Evolutionary conservation across 805 yeast genomes (phyloP).

Genomic region (Zygotorulaspora danielsina): DNA sequence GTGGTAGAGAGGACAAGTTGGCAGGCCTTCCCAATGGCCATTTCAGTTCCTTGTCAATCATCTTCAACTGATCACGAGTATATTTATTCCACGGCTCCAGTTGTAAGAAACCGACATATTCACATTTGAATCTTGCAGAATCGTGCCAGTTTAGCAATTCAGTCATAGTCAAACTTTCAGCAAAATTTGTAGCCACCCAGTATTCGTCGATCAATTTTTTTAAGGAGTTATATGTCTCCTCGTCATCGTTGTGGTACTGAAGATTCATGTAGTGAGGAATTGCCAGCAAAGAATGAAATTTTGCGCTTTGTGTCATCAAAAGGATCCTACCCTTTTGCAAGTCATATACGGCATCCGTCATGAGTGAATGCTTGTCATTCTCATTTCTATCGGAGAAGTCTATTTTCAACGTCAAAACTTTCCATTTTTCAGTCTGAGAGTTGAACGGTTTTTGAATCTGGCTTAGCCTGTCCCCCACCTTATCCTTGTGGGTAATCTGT

Average conservation of each 20-base stretch:
- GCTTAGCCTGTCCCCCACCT: constrained; percentile 18
- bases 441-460: constrained; percentile 27
- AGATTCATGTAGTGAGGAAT: constrained; percentile 48
- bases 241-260: constrained; percentile 42
- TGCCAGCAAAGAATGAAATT: constrained; percentile 57
- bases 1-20: constrained; percentile 47
- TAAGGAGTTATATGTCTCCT: constrained; percentile 42
- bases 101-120: constrained; percentile 65
- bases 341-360: constrained; percentile 60
- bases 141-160: constrained; percentile 31
- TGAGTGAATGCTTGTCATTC: constrained; percentile 45
- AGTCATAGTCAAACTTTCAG: constrained; percentile 47
- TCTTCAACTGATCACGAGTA: constrained; percentile 45
- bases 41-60: constrained; percentile 66
- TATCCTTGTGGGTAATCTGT: constrained; percentile 24
- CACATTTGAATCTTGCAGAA: constrained; percentile 50
- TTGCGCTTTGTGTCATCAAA: constrained; percentile 56
- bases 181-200: constrained; percentile 41
- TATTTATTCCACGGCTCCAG: constrained; percentile 56
- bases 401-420: constrained; percentile 37
- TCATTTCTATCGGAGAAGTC: constrained; percentile 44
- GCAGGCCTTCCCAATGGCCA: constrained; percentile 80
- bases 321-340: constrained; percentile 61
- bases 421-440: constrained; percentile 37
- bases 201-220: constrained; percentile 43